Percentiles rank a stretch among this genome's conserved stretches.
These are phyloP conservation scores for Pichia gijzeniarum DNA, from an alignment of 805 yeast genomes.

Conservation along the genomic window DNA sequence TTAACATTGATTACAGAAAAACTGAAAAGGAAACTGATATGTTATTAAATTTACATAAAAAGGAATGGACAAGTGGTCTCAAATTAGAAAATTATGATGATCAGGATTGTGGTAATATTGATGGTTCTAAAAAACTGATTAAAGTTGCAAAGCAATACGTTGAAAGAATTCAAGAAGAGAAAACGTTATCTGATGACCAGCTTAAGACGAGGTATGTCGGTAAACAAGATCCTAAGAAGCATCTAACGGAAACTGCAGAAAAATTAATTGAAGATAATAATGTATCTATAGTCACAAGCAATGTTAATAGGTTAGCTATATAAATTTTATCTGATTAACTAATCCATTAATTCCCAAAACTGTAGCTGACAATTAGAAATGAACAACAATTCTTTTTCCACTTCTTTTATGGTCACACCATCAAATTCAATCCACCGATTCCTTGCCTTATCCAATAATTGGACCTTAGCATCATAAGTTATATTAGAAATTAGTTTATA, in stretches of 20 bases:
- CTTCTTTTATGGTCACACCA: slow-evolving; percentile 40
- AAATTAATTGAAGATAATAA: slow-evolving; percentile 83
- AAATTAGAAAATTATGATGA: slow-evolving; percentile 68
- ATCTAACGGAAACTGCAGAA: slow-evolving; percentile 84
- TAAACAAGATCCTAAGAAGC: slow-evolving; percentile 98
- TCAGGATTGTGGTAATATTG: slow-evolving; percentile 69
- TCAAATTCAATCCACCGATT: slow-evolving; percentile 55
- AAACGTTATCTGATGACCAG: slow-evolving; percentile 80
- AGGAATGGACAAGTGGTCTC: slow-evolving; percentile 92
- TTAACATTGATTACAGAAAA: slow-evolving; percentile 90
- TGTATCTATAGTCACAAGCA: slow-evolving; percentile 79
- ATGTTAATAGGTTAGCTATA: slow-evolving; percentile 85
- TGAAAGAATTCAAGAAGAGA: slow-evolving; percentile 86
- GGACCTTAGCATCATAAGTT: slow-evolving; percentile 44
- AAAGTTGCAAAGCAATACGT: slow-evolving; percentile 87
- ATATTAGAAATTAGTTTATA: slow-evolving; percentile 48
- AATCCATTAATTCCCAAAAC: slow-evolving; percentile 44
- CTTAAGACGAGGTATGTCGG: slow-evolving; percentile 95
- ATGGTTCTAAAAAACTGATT: slow-evolving; percentile 71
- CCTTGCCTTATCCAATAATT: slow-evolving; percentile 33
- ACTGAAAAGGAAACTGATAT: slow-evolving; percentile 88
- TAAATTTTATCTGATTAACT: slow-evolving; percentile 28
- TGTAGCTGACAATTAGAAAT: slow-evolving; percentile 59
- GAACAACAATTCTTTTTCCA: slow-evolving; percentile 54
- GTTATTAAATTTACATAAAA: slow-evolving; percentile 90